These are phyloP conservation scores for Rhizopogon vinicolor DNA, from an alignment of 768 basidiomycete species.

Conservation along the genomic window DNA sequence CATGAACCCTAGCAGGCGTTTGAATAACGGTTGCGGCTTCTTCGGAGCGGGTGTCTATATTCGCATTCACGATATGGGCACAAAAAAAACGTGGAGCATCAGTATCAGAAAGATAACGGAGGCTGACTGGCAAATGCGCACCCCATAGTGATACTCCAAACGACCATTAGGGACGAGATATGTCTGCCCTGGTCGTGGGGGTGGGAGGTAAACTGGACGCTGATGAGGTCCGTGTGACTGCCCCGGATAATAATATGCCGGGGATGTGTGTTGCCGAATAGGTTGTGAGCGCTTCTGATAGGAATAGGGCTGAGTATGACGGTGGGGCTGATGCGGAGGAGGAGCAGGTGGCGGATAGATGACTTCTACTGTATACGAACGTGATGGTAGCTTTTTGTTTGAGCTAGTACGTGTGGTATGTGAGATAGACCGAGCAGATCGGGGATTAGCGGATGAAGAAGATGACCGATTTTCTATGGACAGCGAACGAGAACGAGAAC, in stretches of 20 bases:
- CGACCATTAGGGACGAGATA: constrained; percentile 11
- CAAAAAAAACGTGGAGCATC: constrained; percentile 7
- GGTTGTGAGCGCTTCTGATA: constrained; percentile 18
- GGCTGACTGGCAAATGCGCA: constrained; percentile 13
- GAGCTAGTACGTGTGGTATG: constrained; percentile 17
- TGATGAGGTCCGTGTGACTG: constrained; percentile 11
- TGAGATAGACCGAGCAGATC: constrained; percentile 5
- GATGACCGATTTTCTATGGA: constrained; percentile 4
- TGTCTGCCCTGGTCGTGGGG: constrained; percentile 25
- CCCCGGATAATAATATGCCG: constrained; percentile 13
- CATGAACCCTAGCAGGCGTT: constrained; percentile 24
- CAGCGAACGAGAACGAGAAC: constrained; percentile 21
- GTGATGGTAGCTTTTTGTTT: constrained; percentile 9
- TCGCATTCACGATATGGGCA: constrained; percentile 2
- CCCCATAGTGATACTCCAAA: constrained; percentile 25
- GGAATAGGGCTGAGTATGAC: constrained; percentile 4
- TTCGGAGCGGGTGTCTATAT: constrained; percentile 26
- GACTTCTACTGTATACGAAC: constrained; percentile 13
- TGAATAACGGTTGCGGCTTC: constrained; percentile 27
- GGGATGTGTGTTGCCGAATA: constrained; percentile 14
- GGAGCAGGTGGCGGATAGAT: constrained; percentile 10
- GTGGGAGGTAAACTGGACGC: constrained; percentile 10
- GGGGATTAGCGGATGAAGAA: constrained; percentile 7
- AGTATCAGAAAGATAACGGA: constrained; percentile 11
- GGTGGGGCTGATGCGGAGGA: constrained; percentile 2